phyloP scores from a whole-genome alignment of 208 protist species.

The Wallacemonas sp. region DNA sequence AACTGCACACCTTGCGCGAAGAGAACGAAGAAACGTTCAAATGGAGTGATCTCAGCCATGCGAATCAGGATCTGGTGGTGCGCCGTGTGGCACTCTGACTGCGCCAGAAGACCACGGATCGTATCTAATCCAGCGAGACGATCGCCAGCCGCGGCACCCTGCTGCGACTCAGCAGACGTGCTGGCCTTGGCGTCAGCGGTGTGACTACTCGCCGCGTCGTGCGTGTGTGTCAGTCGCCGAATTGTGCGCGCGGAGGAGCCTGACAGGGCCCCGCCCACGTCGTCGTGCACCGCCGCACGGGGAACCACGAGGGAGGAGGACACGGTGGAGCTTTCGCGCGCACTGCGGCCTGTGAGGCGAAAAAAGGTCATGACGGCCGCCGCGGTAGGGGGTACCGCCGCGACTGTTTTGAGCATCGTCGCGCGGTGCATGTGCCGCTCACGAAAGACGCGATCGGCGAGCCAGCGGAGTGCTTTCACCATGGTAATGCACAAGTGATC shows the following conservation, averaged over 20 bases:
- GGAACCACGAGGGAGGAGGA: not conserved
- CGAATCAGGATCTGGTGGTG: slow-evolving; percentile 61
- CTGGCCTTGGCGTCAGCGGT: not conserved
- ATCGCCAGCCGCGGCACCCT: not conserved
- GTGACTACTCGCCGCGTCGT: not conserved
- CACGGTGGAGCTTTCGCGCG: not conserved
- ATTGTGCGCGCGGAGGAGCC: not conserved
- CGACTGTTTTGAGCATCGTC: slow-evolving; percentile 69
- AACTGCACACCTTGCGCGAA: slow-evolving; percentile 54
- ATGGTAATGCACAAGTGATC: slow-evolving; percentile 72
- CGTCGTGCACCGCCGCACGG: not conserved
- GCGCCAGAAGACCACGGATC: slow-evolving; percentile 53
- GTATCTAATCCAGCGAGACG: slow-evolving; percentile 13
- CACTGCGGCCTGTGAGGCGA: slow-evolving; percentile 30
- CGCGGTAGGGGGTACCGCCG: slow-evolving; percentile 46
- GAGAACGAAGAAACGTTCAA: slow-evolving; percentile 54
- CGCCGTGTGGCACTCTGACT: slow-evolving; percentile 64
- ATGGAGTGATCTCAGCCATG: slow-evolving; percentile 57
- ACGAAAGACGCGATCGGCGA: slow-evolving; percentile 66
- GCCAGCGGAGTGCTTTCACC: slow-evolving; percentile 69
- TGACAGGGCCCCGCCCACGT: not conserved
- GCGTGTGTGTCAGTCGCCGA: not conserved
- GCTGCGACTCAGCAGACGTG: not conserved
- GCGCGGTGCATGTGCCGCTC: slow-evolving; percentile 77
- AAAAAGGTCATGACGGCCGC: slow-evolving; percentile 49